phyloP scores from a whole-genome alignment of 2,329 filamentous ascomycete genomes.

The Chrysoporthe deuterocubensis region DNA sequence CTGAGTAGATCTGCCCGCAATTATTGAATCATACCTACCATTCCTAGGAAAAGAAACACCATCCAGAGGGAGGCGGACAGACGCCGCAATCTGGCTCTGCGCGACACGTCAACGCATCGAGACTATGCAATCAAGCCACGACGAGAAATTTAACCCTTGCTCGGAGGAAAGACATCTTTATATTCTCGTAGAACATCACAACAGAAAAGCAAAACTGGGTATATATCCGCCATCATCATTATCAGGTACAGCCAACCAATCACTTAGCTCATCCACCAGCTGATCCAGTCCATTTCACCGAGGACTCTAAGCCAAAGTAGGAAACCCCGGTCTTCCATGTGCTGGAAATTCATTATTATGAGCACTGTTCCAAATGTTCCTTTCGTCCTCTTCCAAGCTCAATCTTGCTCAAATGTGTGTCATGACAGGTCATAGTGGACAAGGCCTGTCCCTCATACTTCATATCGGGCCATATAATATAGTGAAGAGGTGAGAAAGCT shows the following conservation, averaged over 20 bases:
- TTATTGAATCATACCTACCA: not conserved
- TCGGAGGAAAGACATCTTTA: not conserved
- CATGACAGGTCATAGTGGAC: not conserved
- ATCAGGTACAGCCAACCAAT: not conserved
- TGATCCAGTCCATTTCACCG: not conserved
- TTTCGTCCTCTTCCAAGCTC: not conserved
- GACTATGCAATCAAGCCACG: not conserved
- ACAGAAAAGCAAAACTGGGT: not conserved
- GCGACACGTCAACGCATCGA: not conserved
- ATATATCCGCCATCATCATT: not conserved
- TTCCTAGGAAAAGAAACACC: not conserved
- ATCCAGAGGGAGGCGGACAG: not conserved
- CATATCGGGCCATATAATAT: not conserved
- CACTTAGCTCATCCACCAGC: not conserved
- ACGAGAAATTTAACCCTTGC: not conserved
- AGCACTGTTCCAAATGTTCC: not conserved
- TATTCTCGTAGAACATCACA: not conserved
- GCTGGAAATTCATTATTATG: slow-evolving; percentile 1
- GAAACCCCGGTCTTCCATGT: not conserved
- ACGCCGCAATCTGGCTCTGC: not conserved
- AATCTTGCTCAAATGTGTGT: not conserved
- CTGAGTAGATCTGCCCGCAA: not conserved
- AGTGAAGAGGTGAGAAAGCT: not conserved
- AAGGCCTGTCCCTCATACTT: not conserved
- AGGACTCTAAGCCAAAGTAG: not conserved